A percentile compares a stretch with the other conserved stretches of the same genome.
These are phyloP conservation scores for Bipolaris victoriae DNA, from an alignment of 2,329 filamentous ascomycete genomes.

Conservation along the genomic window DNA sequence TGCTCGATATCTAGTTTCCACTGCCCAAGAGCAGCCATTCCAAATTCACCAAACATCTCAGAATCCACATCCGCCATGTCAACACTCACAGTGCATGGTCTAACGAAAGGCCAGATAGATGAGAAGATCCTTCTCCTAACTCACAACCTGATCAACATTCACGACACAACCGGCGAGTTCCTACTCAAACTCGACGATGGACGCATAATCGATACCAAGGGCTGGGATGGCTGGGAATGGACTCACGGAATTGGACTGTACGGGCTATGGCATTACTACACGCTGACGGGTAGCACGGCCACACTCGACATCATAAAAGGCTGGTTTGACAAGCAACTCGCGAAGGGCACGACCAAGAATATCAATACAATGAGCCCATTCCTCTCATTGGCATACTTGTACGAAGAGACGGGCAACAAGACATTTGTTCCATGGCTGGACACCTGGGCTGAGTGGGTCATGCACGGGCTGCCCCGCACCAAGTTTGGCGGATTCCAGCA, in stretches of 20 bases:
- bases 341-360: conserved; percentile 78
- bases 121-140: conserved; percentile 70
- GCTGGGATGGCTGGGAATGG: conserved; percentile 85
- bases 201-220: conserved; percentile 81
- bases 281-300: conserved; percentile 67
- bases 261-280: conserved; percentile 82
- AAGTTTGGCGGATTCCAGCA: conserved; percentile 76
- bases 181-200: conserved; percentile 73
- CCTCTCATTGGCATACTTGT: conserved; percentile 76
- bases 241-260: conserved; percentile 81
- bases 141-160: conserved; percentile 76
- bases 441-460: conserved; percentile 82
- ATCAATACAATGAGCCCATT: conserved; percentile 86
- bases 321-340: conserved; percentile 74
- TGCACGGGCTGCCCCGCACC: conserved; percentile 75
- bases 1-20: background rate
- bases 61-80: conserved; percentile 39
- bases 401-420: conserved; percentile 72
- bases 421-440: conserved; percentile 79
- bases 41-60: background rate
- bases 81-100: conserved; percentile 50
- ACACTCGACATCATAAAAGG: conserved; percentile 71
- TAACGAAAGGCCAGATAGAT: conserved; percentile 55
- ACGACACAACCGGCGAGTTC: conserved; percentile 76
- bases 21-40: background rate